Evolutionary conservation across 257 asterid species (phyloP).

Genomic region (Knoxia roxburghii): DNA sequence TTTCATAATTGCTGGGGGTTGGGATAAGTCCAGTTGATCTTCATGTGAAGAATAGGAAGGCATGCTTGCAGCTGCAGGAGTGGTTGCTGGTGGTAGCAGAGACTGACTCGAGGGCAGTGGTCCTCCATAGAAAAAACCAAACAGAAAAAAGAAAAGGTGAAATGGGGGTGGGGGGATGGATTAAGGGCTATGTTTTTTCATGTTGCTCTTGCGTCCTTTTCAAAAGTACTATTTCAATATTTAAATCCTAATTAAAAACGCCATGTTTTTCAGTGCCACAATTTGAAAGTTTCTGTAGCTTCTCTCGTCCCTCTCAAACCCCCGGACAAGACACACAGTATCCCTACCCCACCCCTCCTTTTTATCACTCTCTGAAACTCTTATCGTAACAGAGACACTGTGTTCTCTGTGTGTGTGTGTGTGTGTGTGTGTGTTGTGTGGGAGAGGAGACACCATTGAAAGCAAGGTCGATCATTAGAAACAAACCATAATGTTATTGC

Average conservation of each 20-base stretch:
- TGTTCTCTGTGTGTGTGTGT: too few relatives aligned
- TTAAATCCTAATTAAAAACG: slow-evolving; percentile 29
- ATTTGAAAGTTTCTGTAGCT: slow-evolving; percentile 35
- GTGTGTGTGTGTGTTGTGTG: too few relatives aligned
- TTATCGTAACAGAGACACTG: slow-evolving; percentile 20
- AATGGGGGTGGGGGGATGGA: slow-evolving; percentile 5
- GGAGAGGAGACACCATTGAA: slow-evolving; percentile 4
- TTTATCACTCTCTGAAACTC: slow-evolving; percentile 15
- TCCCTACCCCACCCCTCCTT: slow-evolving; percentile 22
- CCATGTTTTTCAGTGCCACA: slow-evolving; percentile 53
- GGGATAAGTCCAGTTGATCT: slow-evolving; percentile 12
- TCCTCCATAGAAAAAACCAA: slow-evolving; percentile 25
- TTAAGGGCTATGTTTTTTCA: slow-evolving; percentile 29
- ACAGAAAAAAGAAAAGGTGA: slow-evolving; percentile 14
- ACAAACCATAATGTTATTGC: too few relatives aligned
- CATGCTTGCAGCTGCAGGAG: slow-evolving; percentile 6
- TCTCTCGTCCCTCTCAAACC: slow-evolving; percentile 34
- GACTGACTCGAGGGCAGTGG: slow-evolving; percentile 12
- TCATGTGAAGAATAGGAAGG: slow-evolving; percentile 17
- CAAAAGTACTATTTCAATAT: slow-evolving; percentile 23
- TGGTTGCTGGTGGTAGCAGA: background rate
- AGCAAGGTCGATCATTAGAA: slow-evolving; percentile 13
- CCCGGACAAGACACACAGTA: slow-evolving; percentile 26
- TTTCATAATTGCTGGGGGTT: too few relatives aligned
- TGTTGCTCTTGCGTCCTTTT: slow-evolving; percentile 31